Evolutionary conservation across 1,139 yeast genomes (phyloP).

Genomic region (Geotrichum macrosporum): DNA sequence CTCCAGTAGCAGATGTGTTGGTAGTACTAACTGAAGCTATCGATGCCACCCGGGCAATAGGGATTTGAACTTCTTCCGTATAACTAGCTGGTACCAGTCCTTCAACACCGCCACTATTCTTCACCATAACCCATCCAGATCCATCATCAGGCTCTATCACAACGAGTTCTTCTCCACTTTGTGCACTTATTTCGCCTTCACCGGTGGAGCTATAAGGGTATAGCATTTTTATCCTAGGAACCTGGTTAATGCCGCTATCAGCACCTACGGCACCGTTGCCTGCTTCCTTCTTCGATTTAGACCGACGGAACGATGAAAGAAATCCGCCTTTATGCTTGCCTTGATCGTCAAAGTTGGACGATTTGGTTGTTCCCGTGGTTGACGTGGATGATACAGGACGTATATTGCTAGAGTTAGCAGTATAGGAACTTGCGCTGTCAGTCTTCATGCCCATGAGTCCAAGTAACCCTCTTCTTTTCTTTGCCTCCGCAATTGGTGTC

Average conservation of each 20-base stretch:
- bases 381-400: constrained; percentile 14
- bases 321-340: constrained; percentile 20
- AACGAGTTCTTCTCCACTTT: constrained; percentile 56
- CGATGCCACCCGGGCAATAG: constrained; percentile 21
- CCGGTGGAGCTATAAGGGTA: constrained; percentile 70
- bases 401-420: background rate
- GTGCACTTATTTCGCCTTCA: constrained; percentile 64
- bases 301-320: constrained; percentile 15
- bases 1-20: constrained; percentile 22
- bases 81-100: constrained; percentile 91
- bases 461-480: constrained; percentile 31
- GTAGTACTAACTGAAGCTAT: constrained; percentile 23
- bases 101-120: constrained; percentile 44
- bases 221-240: constrained; percentile 49
- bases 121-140: constrained; percentile 83
- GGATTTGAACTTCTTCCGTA: constrained; percentile 46
- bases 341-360: constrained; percentile 11
- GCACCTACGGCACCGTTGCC: constrained; percentile 1
- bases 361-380: constrained; percentile 13
- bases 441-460: constrained; percentile 25
- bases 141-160: constrained; percentile 75
- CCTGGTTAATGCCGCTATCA: background rate
- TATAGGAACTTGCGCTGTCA: constrained; percentile 23
- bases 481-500: constrained; percentile 35
- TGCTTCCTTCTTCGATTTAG: constrained; percentile 10